Evolutionary conservation across 1,139 yeast species (phyloP), one percentile per base, ranked within the genome.

Genomic region (Taiozyma sp.): DNA sequence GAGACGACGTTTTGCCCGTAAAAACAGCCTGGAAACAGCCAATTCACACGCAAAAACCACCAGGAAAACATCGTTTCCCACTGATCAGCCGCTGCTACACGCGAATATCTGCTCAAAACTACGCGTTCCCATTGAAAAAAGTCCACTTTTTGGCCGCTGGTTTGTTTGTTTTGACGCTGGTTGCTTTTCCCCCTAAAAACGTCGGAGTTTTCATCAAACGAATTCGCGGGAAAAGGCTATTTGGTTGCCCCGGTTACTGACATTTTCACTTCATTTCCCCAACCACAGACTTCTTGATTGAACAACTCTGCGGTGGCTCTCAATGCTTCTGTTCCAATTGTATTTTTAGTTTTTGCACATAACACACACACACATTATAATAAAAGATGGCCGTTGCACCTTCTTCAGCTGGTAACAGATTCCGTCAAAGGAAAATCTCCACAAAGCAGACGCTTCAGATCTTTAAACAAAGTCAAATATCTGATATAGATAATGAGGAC

Each of bases 401-500:
- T 30, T 47, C 56, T 2, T 51, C 58, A 43, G 61, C 62, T 24
- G 60, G 62, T 35, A 53, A 54, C 43, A 49, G 65, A 42, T 62
- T 62, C 53, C 60, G 65, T 46, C 64, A 62, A 53, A 53, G 65
- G 45, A 62, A 62, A 47, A 62, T 62, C 32, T 62, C 65, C 32
- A 59, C 64, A 10, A 62, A 62, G 50, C 97, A 90, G 68, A 83
- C 88, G n/a, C 76, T 93, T 53, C 84, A 87, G 55, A 85, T 93
- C 19, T 79, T 85, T 65, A 79, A 79, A 64, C 96, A 88, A 62
- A 72, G 76, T 51, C 97, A 93, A 61, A 72, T 90, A 51, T 95
- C 96, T 1, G 85, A 87, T 56, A 68, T 85, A 51, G 96, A 89
- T 57, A 80, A 79, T 54, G 84, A 81, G 50, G 85, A 81, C 54